A percentile compares a stretch with the other conserved stretches of the same genome.
phyloP scores from a whole-genome alignment of 2,329 filamentous ascomycete genomes.

The Tolypocladium inflatum region DNA sequence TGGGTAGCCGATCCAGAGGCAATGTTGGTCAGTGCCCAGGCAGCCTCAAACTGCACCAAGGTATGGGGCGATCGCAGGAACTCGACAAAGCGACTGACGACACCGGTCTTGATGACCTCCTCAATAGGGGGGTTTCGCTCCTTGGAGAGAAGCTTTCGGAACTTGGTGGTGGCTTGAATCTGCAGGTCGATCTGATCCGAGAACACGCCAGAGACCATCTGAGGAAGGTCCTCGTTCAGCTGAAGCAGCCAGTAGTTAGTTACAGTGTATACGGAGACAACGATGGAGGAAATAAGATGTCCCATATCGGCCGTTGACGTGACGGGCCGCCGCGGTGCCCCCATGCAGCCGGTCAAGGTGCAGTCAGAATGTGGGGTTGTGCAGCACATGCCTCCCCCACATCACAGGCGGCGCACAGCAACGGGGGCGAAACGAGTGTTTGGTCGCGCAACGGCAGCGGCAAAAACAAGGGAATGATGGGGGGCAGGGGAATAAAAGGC shows the following conservation, averaged over 20 bases:
- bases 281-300: neutral
- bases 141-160: conserved; percentile 95
- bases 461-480: conserved; percentile 1
- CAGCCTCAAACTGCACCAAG: conserved; percentile 96
- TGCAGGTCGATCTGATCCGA: conserved; percentile 97
- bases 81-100: conserved; percentile 94
- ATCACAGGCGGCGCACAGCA: conserved; percentile 11
- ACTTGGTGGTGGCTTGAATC: conserved; percentile 96
- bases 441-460: neutral
- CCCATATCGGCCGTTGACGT: neutral
- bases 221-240: conserved; percentile 95
- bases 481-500: conserved; percentile 3
- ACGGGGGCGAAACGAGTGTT: neutral
- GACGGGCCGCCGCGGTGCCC: neutral
- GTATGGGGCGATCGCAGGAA: conserved; percentile 97
- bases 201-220: conserved; percentile 97
- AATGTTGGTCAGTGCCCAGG: conserved; percentile 98
- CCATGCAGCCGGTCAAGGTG: conserved; percentile 4
- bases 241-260: conserved; percentile 24
- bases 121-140: conserved; percentile 99
- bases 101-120: conserved; percentile 97
- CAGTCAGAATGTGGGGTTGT: conserved; percentile 22
- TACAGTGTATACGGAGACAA: neutral
- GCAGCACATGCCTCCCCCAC: conserved; percentile 21
- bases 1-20: conserved; percentile 94